Base-by-base conservation (phyloP, 148 eudicot species). In the Pharnaceum exiguum region DNA sequence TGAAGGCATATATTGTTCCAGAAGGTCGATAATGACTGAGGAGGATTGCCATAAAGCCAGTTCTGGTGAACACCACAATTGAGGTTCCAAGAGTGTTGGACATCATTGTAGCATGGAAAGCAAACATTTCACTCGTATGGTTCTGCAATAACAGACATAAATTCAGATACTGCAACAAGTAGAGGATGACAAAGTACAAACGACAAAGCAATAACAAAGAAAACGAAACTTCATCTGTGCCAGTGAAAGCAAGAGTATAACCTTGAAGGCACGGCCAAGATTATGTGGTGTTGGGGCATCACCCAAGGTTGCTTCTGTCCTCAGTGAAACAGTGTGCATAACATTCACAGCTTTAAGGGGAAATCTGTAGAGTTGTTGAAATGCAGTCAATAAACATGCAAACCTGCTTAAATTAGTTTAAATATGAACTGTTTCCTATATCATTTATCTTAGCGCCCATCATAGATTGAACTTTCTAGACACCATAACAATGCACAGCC, bases 91-190 rank as follows among this genome's bases (percentile, higher is more conserved):
- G 99, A 59, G 95, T 89, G 63, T 94, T 89, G 43, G 99, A 86
- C 95, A 94, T 94, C 88, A 78, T 89, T 12, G 96, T 89, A 49
- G 95, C 96, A 73, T 94, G 99, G 75, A 77, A 93, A 5, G 99
- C 99, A 74, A 93, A 89, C 99, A 94, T 94, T 74, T 86, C 96
- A 63, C 99, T 89, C 96, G 86, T 89, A 71, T 94, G 95, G 65
- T 84, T 89, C 99, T 94, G 96, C 73, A 76, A 27, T 62, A 51
- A 60, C 16, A 60, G 46, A 49, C 27, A 49, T 48, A 18, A 19
- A 13, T 23, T 57, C 47, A 50, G 8, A 33, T 28, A 39, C 16
- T 28, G 60, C 25, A 25, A 57, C 13, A 57, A 30, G 55, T 16
- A 17, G 36, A 11, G 18, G 17, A 15, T 30, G 2, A 55, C 18